Evolutionary conservation across 805 yeast species (phyloP).

Genomic region (Maudiozyma pseudohumilis): DNA sequence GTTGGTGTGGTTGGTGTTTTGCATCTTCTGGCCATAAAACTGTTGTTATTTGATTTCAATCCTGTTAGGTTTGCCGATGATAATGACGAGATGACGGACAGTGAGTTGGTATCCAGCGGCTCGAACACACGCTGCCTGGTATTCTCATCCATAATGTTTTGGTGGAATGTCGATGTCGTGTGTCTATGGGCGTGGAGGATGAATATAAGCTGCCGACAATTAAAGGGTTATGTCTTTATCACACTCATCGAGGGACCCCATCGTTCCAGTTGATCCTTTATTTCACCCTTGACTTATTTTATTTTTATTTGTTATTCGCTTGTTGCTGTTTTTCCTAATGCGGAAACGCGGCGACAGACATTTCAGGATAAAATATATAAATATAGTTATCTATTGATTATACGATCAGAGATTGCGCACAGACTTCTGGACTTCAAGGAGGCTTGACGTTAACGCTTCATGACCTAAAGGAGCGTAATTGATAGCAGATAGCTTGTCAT

Average conservation of each 20-base stretch:
- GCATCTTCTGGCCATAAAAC: background rate
- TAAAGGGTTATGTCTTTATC: too few species aligned
- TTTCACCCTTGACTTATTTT: too few species aligned
- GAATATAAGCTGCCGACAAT: too few species aligned
- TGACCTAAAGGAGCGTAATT: conserved; percentile 8
- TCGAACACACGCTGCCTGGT: conserved; percentile 15
- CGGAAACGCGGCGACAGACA: too few species aligned
- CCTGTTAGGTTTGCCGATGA: conserved; percentile 10
- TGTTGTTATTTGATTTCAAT: conserved; percentile 4
- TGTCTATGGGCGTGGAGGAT: too few species aligned
- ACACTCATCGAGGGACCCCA: too few species aligned
- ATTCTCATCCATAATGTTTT: conserved; percentile 9
- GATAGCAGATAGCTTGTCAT: conserved; percentile 6
- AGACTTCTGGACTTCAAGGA: conserved; percentile 14
- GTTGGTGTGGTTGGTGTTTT: conserved; percentile 12
- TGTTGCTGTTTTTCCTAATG: too few species aligned
- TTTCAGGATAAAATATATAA: too few species aligned
- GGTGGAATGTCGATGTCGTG: too few species aligned
- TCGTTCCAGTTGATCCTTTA: too few species aligned
- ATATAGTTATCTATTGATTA: background rate
- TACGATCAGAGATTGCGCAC: conserved; percentile 11
- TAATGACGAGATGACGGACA: conserved; percentile 17
- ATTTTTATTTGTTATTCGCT: too few species aligned
- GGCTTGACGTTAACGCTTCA: conserved; percentile 1
- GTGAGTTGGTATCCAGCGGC: conserved; percentile 21